A percentile compares a stretch with the other conserved stretches of the same genome.
phyloP scores from a whole-genome alignment of 345 rosid species.

The Carallia brachiata region DNA sequence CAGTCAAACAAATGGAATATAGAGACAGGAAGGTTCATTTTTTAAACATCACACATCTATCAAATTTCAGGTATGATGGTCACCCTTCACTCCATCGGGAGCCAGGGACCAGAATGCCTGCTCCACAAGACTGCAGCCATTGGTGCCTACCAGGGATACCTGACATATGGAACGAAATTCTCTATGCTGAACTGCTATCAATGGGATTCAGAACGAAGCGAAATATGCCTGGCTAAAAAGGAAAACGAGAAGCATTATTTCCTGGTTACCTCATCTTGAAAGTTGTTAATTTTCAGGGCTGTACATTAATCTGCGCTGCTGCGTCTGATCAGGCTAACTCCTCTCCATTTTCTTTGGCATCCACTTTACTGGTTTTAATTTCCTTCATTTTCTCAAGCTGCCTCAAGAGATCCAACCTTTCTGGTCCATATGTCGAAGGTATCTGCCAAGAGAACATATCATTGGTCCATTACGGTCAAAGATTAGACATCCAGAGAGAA shows the following conservation, averaged over 20 bases:
- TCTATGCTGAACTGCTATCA: slow-evolving; percentile 64
- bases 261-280: slow-evolving; percentile 5
- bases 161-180: slow-evolving; percentile 81
- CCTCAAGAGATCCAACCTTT: slow-evolving; percentile 84
- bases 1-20: slow-evolving; percentile 44
- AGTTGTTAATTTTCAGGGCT: slow-evolving; percentile 8
- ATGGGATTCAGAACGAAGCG: slow-evolving; percentile 39
- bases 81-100: slow-evolving; percentile 82
- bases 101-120: slow-evolving; percentile 49
- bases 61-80: slow-evolving; percentile 66
- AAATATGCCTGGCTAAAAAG: slow-evolving; percentile 3
- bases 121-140: slow-evolving; percentile 93
- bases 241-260: background rate
- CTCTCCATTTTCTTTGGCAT: slow-evolving; percentile 47
- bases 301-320: slow-evolving; percentile 17
- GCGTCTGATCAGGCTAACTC: slow-evolving; percentile 40
- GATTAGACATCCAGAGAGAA: background rate
- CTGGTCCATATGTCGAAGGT: slow-evolving; percentile 92
- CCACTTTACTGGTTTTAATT: slow-evolving; percentile 50
- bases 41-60: slow-evolving; percentile 68
- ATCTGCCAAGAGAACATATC: slow-evolving; percentile 48
- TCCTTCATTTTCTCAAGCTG: slow-evolving; percentile 88
- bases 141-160: slow-evolving; percentile 96
- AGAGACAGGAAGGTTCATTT: slow-evolving; percentile 46
- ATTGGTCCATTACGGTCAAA: slow-evolving; percentile 11